Evolutionary conservation across 225 moss, liverwort and hornwort genomes (phyloP), one percentile per base, ranked within the genome.

Genomic region (Bryum argenteum): DNA sequence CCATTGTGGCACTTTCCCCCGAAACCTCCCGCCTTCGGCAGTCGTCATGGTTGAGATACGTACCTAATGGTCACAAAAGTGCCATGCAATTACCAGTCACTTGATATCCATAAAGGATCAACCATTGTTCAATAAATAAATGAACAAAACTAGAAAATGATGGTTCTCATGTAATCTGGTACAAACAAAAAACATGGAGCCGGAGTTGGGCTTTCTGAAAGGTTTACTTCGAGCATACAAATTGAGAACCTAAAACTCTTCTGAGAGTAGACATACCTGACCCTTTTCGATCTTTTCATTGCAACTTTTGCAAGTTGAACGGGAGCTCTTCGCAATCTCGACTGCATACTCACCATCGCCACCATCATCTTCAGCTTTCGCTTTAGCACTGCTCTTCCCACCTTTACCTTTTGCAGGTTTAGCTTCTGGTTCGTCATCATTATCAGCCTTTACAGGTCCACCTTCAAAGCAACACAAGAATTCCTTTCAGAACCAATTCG

Each of bases 1-100:
- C 98, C 98, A 98, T 66, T 91, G 88, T 71, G 98, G 77, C 77
- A 90, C 89, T 81, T 83, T 86, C 44, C 98, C 98, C 66, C 87
- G 83, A 73, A 90, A 92, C 20, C 14, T 79, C 56, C 70, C 82
- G 72, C 70, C 76, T 3, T 87, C 88, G 26, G 80, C 74, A 63
- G 80, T 65, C 71, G 75, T 82, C 91, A 98, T 89, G 28, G 85
- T 91, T 66, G 94, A 98, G 44, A 98, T 82, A 63, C 98, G 98
- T 58, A 94, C 91, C 98, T 98, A 75, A 45, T 22, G 65, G 22
- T 51, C 44, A 69, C 52, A 69, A 10, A 68, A 72, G 48, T 55
- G 23, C 44, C 41, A 37, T 24, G 57, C 22, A 20, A 57, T 56
- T 22, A 64, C 42, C 54, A 54, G 37, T 70, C 24, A 37, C 6